Base-by-base conservation (phyloP, 2,329 filamentous ascomycete species). In the Paraphoma sp. region DNA sequence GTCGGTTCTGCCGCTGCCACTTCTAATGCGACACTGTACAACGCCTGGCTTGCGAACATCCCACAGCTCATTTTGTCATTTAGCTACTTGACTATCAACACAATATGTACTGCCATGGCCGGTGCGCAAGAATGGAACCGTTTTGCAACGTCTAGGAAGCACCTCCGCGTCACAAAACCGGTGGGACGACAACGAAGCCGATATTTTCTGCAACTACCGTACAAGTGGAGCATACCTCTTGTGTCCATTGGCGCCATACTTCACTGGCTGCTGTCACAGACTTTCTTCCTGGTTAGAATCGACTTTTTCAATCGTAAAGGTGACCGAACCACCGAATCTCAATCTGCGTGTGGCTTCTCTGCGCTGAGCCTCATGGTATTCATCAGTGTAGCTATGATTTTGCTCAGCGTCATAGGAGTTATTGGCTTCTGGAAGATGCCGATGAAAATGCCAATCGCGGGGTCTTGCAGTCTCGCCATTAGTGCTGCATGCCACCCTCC, bases 361-460 rank as follows among this genome's bases (percentile, higher is more conserved):
- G 11, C 11, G 1, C 23, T 50, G 11, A 57, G 59, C 14, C 49
- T 66, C 18, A 1, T 53, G 0, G n/a, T 54, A 10, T 57, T 61
- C 33, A 48, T 59, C 17, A 16, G 28, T n/a, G 38, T 43, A 0
- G 36, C 6, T 12, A 41, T 56, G 1, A 10, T 45, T 12, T 3
- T 57, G 28, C 10, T 56, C 3, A 18, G 50, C 11, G 31, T 18
- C 14, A 53, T 31, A 29, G 87, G 72, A 80, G 81, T 41, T 8
- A 18, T 47, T 1, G 90, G 89, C 76, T 91, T 90, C 0, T 88
- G 89, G 1, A 88, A 88, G 2, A 89, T 90, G 11, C 91, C 82
- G 6, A 88, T 88, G n/a, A 92, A 82, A 57, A 92, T 92, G 56
- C 90, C 91, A 74, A n/a, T 42, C 16, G 93, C 90, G 29, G 88